These are phyloP conservation scores for Sanghuangporus sanghuang DNA, from an alignment of 1,284 basidiomycete genomes.

Conservation along the genomic window DNA sequence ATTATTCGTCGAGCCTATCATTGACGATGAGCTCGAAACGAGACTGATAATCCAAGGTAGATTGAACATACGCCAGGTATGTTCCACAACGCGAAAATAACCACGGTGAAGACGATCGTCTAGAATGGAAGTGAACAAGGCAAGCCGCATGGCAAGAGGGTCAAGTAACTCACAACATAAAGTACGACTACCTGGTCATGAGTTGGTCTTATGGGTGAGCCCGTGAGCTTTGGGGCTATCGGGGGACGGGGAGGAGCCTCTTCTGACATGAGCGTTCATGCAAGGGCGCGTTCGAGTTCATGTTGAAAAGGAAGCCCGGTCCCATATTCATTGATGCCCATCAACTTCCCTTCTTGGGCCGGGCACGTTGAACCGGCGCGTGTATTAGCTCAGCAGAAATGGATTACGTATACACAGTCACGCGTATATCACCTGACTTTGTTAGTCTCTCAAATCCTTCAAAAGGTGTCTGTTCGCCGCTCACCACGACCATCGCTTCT, in stretches of 20 bases:
- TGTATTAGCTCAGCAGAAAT: not conserved
- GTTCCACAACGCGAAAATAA: slow-evolving; percentile 79
- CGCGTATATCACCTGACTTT: slow-evolving; percentile 5
- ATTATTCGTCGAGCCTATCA: slow-evolving; percentile 55
- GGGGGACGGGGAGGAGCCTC: slow-evolving; percentile 16
- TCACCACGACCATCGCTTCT: slow-evolving; percentile 3
- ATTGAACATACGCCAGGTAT: slow-evolving; percentile 45
- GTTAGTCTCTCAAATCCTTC: not conserved
- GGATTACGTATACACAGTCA: not conserved
- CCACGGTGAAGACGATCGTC: slow-evolving; percentile 74
- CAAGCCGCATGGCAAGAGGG: not conserved
- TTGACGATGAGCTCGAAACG: not conserved
- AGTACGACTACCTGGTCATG: slow-evolving; percentile 36
- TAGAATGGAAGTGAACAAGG: slow-evolving; percentile 25
- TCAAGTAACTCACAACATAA: slow-evolving; percentile 57
- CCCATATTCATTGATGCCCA: not conserved
- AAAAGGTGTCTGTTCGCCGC: slow-evolving; percentile 1
- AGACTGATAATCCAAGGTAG: not conserved
- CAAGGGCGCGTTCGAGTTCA: not conserved
- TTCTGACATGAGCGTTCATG: slow-evolving; percentile 4
- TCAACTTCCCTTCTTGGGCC: not conserved
- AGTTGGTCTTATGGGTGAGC: slow-evolving; percentile 18
- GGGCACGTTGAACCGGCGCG: slow-evolving; percentile 1
- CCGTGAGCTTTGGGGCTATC: slow-evolving; percentile 19
- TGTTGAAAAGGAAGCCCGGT: not conserved